phyloP scores from a whole-genome alignment of 345 rosid genomes.

The Turnera subulata region DNA sequence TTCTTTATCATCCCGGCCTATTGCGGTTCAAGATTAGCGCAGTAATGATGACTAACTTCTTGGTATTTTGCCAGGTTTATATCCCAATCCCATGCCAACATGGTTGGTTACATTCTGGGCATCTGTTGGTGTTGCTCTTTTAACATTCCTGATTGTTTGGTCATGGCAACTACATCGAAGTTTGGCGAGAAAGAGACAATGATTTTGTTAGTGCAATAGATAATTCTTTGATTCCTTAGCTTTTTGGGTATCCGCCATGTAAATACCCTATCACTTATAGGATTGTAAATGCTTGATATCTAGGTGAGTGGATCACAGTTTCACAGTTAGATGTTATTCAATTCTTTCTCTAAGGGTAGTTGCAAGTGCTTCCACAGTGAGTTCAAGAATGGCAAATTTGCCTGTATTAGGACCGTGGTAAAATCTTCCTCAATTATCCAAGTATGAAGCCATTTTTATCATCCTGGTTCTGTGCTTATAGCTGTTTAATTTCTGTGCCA shows the following conservation, averaged over 20 bases:
- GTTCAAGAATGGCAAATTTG: slow-evolving; percentile 1
- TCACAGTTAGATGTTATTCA: slow-evolving; percentile 2
- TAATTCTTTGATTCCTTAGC: slow-evolving; percentile 41
- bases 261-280: slow-evolving; percentile 28
- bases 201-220: slow-evolving; percentile 25
- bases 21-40: background rate
- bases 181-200: slow-evolving; percentile 59
- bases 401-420: background rate
- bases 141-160: slow-evolving; percentile 62
- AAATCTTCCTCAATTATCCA: background rate
- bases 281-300: slow-evolving; percentile 45
- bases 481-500: too few relatives aligned
- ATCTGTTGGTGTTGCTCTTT: slow-evolving; percentile 50
- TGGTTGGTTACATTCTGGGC: slow-evolving; percentile 75
- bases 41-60: background rate
- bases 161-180: slow-evolving; percentile 65
- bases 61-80: slow-evolving; percentile 49
- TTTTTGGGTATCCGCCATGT: slow-evolving; percentile 29
- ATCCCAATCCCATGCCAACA: slow-evolving; percentile 80
- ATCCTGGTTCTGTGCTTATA: too few relatives aligned
- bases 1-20: slow-evolving; percentile 3
- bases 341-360: background rate
- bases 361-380: background rate
- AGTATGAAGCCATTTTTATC: background rate
- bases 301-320: slow-evolving; percentile 34